Evolutionary conservation across 805 yeast genomes (phyloP).

Genomic region (Trichomonascus vanleenenianus): DNA sequence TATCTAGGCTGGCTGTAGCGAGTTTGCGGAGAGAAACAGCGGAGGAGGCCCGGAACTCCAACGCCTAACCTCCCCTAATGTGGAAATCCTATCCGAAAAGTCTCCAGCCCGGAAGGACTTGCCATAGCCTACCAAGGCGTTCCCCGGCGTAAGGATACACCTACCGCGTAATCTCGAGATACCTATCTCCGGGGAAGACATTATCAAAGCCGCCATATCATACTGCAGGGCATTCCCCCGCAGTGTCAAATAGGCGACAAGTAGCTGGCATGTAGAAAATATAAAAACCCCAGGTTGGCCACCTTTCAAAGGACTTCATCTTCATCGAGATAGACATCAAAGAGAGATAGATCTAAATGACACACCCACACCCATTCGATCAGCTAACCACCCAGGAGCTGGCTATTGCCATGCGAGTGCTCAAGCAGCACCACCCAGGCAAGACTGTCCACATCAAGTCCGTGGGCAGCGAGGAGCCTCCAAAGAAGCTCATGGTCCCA

Average conservation of each 20-base stretch:
- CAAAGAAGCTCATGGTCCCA: conserved; percentile 61
- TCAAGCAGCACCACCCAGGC: conserved; percentile 22
- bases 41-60: too few species aligned
- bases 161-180: neutral
- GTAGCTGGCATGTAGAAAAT: neutral
- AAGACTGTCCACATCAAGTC: conserved; percentile 28
- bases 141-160: too few species aligned
- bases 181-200: neutral
- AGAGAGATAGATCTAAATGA: neutral
- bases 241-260: neutral
- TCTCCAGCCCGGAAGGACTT: neutral
- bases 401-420: conserved; percentile 20
- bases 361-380: conserved; percentile 27
- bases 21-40: too few species aligned
- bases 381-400: conserved; percentile 28
- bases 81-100: neutral
- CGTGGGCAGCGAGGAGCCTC: conserved; percentile 49
- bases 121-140: too few species aligned
- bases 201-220: neutral
- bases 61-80: too few species aligned
- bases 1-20: too few species aligned
- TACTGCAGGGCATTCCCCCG: neutral
- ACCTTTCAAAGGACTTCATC: neutral
- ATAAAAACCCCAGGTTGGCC: neutral
- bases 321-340: neutral